These are phyloP conservation scores for Nannizzia gypsea DNA, from an alignment of 2,329 filamentous ascomycete genomes.

Conservation along the genomic window DNA sequence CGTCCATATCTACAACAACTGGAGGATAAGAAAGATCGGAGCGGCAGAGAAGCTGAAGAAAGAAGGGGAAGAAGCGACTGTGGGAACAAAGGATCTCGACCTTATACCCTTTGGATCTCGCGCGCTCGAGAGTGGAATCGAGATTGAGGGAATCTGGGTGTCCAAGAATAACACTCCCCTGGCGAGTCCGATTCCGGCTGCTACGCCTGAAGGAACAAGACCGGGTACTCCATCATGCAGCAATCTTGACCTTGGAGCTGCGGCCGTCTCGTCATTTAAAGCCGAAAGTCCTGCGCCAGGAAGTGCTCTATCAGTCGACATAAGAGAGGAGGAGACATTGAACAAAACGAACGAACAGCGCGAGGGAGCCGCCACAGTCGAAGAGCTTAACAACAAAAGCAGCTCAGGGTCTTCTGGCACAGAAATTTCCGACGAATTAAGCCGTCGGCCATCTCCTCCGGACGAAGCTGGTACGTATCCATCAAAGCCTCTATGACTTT, in stretches of 20 bases:
- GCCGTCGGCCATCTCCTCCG: background rate
- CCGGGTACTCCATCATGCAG: conserved; percentile 7
- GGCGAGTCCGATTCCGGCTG: conserved; percentile 17
- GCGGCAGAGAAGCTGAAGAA: conserved; percentile 56
- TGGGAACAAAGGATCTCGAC: conserved; percentile 46
- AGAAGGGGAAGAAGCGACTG: conserved; percentile 39
- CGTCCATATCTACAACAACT: conserved; percentile 49
- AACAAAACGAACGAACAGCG: background rate
- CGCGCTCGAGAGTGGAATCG: conserved; percentile 69
- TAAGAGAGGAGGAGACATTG: background rate
- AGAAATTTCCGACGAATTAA: background rate
- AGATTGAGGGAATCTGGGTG: conserved; percentile 77
- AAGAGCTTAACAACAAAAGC: background rate
- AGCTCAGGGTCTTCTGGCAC: background rate
- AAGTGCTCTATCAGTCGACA: background rate
- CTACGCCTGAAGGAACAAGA: conserved; percentile 17
- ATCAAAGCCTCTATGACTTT: background rate
- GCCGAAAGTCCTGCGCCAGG: background rate
- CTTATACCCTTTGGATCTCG: conserved; percentile 77
- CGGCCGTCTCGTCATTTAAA: background rate
- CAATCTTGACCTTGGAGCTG: background rate
- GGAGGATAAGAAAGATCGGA: conserved; percentile 50
- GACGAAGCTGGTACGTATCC: background rate
- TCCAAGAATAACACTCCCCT: conserved; percentile 38
- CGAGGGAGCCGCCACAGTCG: background rate